Conservation (phyloP, 169 alveolate species). For the Babesia microti region DNA sequence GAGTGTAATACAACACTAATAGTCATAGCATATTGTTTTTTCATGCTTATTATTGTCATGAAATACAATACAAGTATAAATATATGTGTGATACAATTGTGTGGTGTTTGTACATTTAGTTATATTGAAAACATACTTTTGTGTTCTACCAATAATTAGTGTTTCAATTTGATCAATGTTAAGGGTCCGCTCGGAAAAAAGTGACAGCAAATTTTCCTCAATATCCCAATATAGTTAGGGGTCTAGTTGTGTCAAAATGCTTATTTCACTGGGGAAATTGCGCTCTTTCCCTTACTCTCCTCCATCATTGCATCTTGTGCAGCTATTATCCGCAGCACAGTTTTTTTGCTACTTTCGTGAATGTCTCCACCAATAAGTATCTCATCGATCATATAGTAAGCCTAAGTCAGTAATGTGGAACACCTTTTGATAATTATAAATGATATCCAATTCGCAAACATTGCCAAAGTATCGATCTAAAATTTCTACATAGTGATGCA, state of each 20-base stretch:
- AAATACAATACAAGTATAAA: too few species aligned
- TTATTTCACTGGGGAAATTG: too few species aligned
- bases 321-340: conserved; percentile 78
- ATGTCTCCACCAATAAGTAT: conserved; percentile 82
- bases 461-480: conserved; percentile 96
- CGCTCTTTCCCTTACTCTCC: conserved; percentile 61
- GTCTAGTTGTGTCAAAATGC: too few species aligned
- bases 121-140: too few species aligned
- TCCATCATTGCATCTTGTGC: conserved; percentile 91
- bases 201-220: not conserved
- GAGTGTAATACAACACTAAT: not conserved
- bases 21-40: too few species aligned
- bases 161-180: too few species aligned
- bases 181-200: conserved; percentile 1
- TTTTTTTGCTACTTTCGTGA: conserved; percentile 86
- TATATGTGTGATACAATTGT: too few species aligned
- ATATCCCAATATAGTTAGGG: too few species aligned
- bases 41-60: too few species aligned
- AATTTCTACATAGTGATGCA: conserved; percentile 95
- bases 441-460: conserved; percentile 98
- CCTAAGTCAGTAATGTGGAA: conserved; percentile 24
- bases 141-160: too few species aligned
- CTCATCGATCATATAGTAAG: conserved; percentile 76
- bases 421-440: conserved; percentile 93
- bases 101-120: too few species aligned